Conservation (phyloP, 2,329 filamentous ascomycete species). For the Fusarium beomiforme region DNA sequence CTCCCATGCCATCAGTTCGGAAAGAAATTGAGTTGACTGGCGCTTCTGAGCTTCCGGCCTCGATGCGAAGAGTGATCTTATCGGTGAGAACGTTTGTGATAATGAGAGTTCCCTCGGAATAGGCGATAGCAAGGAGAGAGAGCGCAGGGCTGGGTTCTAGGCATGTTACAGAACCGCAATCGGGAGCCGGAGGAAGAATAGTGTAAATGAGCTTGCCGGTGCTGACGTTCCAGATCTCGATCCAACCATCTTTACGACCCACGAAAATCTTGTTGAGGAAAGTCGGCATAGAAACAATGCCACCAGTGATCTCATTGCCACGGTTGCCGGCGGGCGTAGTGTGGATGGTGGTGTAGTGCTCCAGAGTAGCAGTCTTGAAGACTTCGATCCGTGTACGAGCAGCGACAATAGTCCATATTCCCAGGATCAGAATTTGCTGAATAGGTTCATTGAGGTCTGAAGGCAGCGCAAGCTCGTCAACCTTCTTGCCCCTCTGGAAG, state of each 20-base stretch:
- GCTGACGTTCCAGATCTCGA: slow-evolving; percentile 98
- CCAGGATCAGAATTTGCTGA: slow-evolving; percentile 82
- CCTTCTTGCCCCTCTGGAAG: slow-evolving; percentile 89
- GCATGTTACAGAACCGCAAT: slow-evolving; percentile 85
- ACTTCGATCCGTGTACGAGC: slow-evolving; percentile 81
- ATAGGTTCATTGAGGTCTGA: slow-evolving; percentile 74
- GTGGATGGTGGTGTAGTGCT: slow-evolving; percentile 89
- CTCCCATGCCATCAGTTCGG: slow-evolving; percentile 86
- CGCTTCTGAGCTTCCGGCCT: slow-evolving; percentile 70
- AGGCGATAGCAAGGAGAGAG: slow-evolving; percentile 87
- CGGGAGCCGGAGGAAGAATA: slow-evolving; percentile 77
- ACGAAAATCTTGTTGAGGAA: slow-evolving; percentile 96
- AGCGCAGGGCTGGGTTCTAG: slow-evolving; percentile 86
- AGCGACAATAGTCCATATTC: slow-evolving; percentile 89
- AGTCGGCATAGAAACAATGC: slow-evolving; percentile 89
- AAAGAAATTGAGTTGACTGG: slow-evolving; percentile 88
- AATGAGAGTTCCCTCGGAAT: slow-evolving; percentile 79
- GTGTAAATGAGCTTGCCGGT: slow-evolving; percentile 93
- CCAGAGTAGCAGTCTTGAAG: slow-evolving; percentile 84
- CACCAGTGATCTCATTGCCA: slow-evolving; percentile 77
- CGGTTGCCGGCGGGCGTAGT: slow-evolving; percentile 65
- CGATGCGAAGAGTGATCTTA: slow-evolving; percentile 74
- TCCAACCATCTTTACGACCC: slow-evolving; percentile 84
- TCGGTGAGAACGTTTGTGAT: slow-evolving; percentile 87
- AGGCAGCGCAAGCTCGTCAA: slow-evolving; percentile 78